Conservation (phyloP, 768 basidiomycete genomes). For the Postia placenta region DNA sequence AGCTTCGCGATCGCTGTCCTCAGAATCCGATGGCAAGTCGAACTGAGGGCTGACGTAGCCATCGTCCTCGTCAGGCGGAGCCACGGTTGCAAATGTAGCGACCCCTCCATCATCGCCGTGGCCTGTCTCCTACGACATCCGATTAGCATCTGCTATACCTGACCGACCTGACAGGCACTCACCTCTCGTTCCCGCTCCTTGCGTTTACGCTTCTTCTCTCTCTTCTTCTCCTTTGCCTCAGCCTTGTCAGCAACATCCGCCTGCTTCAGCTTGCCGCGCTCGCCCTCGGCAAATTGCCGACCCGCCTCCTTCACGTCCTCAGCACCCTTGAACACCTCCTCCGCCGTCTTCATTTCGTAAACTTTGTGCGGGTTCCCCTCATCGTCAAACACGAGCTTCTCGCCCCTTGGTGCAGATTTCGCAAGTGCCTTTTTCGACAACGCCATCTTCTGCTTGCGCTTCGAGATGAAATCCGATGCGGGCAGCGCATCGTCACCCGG, state of each 20-base stretch:
- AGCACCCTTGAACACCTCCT: constrained; percentile 58
- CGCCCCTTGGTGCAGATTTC: constrained; percentile 50
- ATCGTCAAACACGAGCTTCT: constrained; percentile 88
- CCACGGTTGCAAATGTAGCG: constrained; percentile 22
- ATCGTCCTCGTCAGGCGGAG: constrained; percentile 40
- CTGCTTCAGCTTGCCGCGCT: constrained; percentile 63
- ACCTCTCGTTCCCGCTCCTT: constrained; percentile 62
- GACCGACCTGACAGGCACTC: background rate
- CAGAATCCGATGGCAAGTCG: constrained; percentile 26
- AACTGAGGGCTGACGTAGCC: constrained; percentile 73
- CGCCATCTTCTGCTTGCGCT: constrained; percentile 76
- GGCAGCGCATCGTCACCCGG: constrained; percentile 27
- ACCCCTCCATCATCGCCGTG: constrained; percentile 17
- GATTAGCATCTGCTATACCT: constrained; percentile 3
- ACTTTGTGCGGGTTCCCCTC: constrained; percentile 74
- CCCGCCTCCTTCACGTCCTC: constrained; percentile 60
- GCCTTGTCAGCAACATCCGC: constrained; percentile 74
- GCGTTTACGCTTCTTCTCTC: constrained; percentile 88
- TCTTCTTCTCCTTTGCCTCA: constrained; percentile 81
- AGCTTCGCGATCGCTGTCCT: constrained; percentile 4
- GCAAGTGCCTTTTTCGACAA: constrained; percentile 67
- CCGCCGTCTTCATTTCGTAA: constrained; percentile 76
- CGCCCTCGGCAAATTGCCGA: constrained; percentile 62
- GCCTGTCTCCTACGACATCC: constrained; percentile 17
- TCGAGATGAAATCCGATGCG: constrained; percentile 59